A percentile compares a stretch with the other conserved stretches of the same genome.
These are phyloP conservation scores for Erodium chrysanthum DNA, from an alignment of 441 rosid genomes.

Conservation along the genomic window DNA sequence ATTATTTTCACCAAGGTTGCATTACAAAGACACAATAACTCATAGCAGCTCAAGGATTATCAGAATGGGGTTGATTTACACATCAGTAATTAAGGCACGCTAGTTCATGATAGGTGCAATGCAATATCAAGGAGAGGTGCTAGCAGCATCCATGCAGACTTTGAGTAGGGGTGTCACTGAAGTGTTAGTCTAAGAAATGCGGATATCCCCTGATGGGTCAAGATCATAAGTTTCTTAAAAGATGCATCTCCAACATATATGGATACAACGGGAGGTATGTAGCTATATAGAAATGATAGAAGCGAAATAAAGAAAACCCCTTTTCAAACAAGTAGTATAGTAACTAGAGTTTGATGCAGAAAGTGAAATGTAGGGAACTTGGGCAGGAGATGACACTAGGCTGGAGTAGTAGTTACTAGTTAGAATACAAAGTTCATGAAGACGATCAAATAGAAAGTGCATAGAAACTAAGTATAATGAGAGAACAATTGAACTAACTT, in stretches of 20 bases:
- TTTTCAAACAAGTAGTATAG: background rate
- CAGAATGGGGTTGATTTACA: background rate
- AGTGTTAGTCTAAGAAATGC: constrained; percentile 4
- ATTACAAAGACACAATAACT: background rate
- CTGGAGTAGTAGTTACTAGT: background rate
- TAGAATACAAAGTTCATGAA: background rate
- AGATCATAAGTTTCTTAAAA: background rate
- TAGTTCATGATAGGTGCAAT: background rate
- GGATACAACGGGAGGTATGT: constrained; percentile 4
- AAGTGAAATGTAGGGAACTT: constrained; percentile 1
- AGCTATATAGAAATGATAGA: background rate
- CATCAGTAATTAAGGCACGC: background rate
- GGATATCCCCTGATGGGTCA: background rate
- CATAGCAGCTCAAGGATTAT: background rate
- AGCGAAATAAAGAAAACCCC: background rate
- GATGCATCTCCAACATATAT: background rate
- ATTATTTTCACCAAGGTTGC: background rate
- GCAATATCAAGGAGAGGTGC: background rate
- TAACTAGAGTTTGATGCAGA: background rate
- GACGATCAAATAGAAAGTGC: background rate
- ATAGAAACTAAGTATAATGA: no score
- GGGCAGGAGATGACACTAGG: background rate
- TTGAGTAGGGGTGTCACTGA: constrained; percentile 5
- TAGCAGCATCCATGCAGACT: constrained; percentile 3
- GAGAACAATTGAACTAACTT: no score